Conservation (phyloP, 1,284 basidiomycete genomes). For the Vanrija sp. region DNA sequence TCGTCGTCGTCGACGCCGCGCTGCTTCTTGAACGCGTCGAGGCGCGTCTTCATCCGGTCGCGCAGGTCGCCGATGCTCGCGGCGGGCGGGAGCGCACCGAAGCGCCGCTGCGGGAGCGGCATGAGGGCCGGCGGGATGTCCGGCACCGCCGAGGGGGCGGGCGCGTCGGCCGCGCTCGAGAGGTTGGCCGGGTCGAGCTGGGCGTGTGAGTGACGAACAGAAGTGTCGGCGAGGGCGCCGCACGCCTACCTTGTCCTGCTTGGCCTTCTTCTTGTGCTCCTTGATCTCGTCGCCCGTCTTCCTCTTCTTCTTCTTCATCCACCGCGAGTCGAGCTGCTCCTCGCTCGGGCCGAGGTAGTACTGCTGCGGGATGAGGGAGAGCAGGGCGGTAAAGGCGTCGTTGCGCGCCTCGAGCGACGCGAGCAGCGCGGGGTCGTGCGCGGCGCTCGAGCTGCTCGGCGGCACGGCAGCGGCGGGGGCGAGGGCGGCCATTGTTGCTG, state of each 20-base stretch:
- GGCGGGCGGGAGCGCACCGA: conserved; percentile 63
- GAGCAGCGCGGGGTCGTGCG: conserved; percentile 13
- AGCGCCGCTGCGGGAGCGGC: conserved; percentile 7
- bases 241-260: conserved; percentile 68
- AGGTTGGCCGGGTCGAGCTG: conserved; percentile 85
- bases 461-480: not conserved
- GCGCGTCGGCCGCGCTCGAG: conserved; percentile 31
- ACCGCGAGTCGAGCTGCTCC: conserved; percentile 68
- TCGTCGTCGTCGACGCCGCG: conserved; percentile 48
- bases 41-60: conserved; percentile 71
- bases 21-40: conserved; percentile 61
- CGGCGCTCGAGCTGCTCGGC: not conserved
- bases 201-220: not conserved
- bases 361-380: conserved; percentile 78
- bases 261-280: conserved; percentile 78
- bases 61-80: conserved; percentile 68
- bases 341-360: conserved; percentile 73
- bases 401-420: conserved; percentile 75
- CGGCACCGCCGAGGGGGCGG: conserved; percentile 26
- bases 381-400: conserved; percentile 69
- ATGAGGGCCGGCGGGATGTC: conserved; percentile 14
- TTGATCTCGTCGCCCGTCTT: conserved; percentile 77
- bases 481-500: conserved; percentile 6
- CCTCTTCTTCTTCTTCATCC: conserved; percentile 84
- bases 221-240: too few relatives aligned